Base-by-base conservation (phyloP, 2,329 filamentous ascomycete species). In the Phyllosticta paracitricarpa region DNA sequence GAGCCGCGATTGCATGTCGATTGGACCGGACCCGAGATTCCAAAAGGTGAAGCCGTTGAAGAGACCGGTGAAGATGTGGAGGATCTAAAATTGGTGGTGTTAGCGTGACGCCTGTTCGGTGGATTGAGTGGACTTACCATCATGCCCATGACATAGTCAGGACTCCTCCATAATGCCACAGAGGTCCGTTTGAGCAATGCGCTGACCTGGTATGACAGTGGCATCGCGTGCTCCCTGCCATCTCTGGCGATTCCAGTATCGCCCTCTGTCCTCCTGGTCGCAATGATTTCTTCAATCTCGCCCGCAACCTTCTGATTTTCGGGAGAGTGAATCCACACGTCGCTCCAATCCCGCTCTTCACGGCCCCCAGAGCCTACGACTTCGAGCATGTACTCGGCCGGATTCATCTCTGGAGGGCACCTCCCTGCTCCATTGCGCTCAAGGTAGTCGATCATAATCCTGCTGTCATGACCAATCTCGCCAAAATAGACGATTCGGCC, bases 401-500 rank as follows among this genome's bases (percentile, higher is more conserved):
- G 82, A 63, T 85, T 85, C 3, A 73, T 76, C 35, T 79, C 74
- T 0, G 75, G 69, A 0, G 79, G 77, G 63, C 82, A 84, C 22
- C 78, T 78, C 63, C 75, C 72, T 0, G 80, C 81, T 8, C 80
- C 82, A 52, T 84, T 77, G n/a, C 70, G 70, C 30, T 77, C 73
- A 54, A 84, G 81, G 63, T 84, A 84, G 61, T 78, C 66, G 40
- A 77, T 69, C 10, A 80, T 68, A 0, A 67, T 75, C 12, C 70
- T 64, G 14, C 71, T 73, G 62, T 78, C 73, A 9, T 77, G 70
- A 56, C 75, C 69, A 63, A 83, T 76, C 61, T 81, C 83, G 10
- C 86, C 86, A 67, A 88, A 87, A 69, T 88, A 89, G 0, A 85
- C 82, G 1, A 83, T 86, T 65, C 82, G 81, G 8, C 86, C 86